phyloP scores from a whole-genome alignment of 2,329 filamentous ascomycete species.

The Cercospora citrullina region DNA sequence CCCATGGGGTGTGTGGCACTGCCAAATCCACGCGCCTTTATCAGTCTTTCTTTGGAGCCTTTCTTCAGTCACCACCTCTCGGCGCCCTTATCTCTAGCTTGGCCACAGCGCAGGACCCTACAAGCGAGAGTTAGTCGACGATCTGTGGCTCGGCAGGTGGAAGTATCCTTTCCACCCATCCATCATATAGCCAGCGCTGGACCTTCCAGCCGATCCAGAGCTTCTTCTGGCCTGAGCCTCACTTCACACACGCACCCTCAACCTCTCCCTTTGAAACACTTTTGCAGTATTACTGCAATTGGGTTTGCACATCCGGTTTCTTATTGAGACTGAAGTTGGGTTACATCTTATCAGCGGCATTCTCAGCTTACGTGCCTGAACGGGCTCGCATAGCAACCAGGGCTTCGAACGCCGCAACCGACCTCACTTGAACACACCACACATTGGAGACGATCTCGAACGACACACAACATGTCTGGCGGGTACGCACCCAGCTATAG shows the following conservation, averaged over 20 bases:
- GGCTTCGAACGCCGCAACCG: not conserved
- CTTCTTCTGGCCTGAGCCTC: conserved; percentile 8
- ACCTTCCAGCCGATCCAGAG: conserved; percentile 1
- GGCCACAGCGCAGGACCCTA: not conserved
- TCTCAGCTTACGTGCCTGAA: not conserved
- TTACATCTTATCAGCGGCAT: not conserved
- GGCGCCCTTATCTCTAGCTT: conserved; percentile 13
- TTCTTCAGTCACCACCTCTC: not conserved
- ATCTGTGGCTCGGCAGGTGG: conserved; percentile 7
- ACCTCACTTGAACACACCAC: not conserved
- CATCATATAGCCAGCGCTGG: conserved; percentile 5
- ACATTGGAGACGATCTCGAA: not conserved
- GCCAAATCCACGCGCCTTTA: not conserved
- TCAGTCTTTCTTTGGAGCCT: not conserved
- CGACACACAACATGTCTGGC: conserved; percentile 43
- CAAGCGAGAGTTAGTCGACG: conserved; percentile 5
- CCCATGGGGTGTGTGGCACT: not conserved
- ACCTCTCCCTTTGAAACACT: not conserved
- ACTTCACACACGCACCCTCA: not conserved
- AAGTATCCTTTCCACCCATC: conserved; percentile 1
- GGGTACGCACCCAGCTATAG: conserved; percentile 39
- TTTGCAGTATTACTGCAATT: not conserved
- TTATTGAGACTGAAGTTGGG: not conserved
- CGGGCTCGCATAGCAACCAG: conserved; percentile 6
- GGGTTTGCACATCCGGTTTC: not conserved